Base-by-base conservation (phyloP, 1,284 basidiomycete species). In the Takashimella tepidaria region DNA sequence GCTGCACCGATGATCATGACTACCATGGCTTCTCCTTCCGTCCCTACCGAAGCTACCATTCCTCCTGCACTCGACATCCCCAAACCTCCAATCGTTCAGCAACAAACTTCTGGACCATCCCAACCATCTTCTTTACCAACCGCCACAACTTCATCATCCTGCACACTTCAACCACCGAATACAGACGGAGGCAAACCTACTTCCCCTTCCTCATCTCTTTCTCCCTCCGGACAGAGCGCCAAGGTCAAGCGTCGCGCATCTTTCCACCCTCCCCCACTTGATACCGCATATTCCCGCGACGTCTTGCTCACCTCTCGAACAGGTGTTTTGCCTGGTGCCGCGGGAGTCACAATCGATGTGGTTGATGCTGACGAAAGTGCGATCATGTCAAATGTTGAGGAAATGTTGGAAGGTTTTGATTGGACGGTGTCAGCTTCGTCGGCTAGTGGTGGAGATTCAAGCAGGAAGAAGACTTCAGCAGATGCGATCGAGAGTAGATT, bases 341-440 rank as follows among this genome's bases (percentile, higher is more conserved):
- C 70, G 20, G 68, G 69, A 6, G 53, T 68, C 57, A 71, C 55
- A 50, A 70, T 64, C 50, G 67, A 57, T 20, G 75, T 75, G 6
- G 75, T 68, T n/a, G 78, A 79, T 8, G 84, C 85, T 53, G 82
- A 86, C 43, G 87, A 81, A 26, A 82, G 81, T 50, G 88, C 86
- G 5, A 89, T 88, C 4, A 81, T 96, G 73, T 79, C 86, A 8
- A 93, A 85, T 71, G 90, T 99, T 3, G 96, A 99, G 70, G 96
- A 98, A 71, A 93, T 99, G 89, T 81, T 98, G 10, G 95, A 98
- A 68, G 93, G 93, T 0, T 95, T 97, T 68, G 95, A 98, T 72
- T 98, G 91, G 92, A 84, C 87, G 0, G 87, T 51, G 0, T 47
- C 59, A 81, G 60, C 56, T 12, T 61, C 63, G 6, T 55, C 61